phyloP scores from a whole-genome alignment of 2,329 filamentous ascomycete species.

The Aspergillus fumigatiaffinis region DNA sequence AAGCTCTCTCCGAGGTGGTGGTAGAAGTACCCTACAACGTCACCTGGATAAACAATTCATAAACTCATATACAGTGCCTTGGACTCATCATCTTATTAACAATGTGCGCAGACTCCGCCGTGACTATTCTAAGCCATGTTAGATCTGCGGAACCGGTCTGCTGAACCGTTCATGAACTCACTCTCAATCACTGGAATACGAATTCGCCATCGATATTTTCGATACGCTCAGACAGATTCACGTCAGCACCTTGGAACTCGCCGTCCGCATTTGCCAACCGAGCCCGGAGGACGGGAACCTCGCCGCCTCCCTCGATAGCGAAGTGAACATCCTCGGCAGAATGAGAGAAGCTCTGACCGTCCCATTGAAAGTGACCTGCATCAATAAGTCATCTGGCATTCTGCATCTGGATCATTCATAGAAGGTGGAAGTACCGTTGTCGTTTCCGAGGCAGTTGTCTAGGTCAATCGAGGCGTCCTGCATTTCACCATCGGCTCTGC shows the following conservation, averaged over 20 bases:
- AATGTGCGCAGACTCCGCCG: neutral
- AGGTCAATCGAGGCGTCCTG: constrained; percentile 11
- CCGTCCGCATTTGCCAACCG: constrained; percentile 1
- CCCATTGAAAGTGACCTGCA: constrained; percentile 17
- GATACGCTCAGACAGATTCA: constrained; percentile 18
- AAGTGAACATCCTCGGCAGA: constrained; percentile 10
- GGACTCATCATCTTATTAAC: neutral
- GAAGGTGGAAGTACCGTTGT: constrained; percentile 9
- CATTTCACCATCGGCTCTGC: constrained; percentile 3
- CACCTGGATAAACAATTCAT: neutral
- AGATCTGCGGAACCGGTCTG: neutral
- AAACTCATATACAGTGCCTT: neutral
- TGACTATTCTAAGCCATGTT: neutral
- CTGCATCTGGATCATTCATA: neutral
- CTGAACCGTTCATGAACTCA: neutral
- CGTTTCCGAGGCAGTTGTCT: constrained; percentile 14
- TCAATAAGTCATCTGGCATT: neutral
- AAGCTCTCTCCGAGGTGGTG: neutral
- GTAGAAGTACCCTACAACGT: neutral
- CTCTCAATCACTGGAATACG: neutral
- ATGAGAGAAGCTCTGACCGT: constrained; percentile 8
- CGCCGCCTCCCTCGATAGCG: constrained; percentile 11
- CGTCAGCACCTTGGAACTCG: neutral
- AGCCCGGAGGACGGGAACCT: constrained; percentile 17
- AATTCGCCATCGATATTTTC: constrained; percentile 1